Evolutionary conservation across 495 filamentous ascomycete genomes (phyloP).

Genomic region (Xylaria longipes): DNA sequence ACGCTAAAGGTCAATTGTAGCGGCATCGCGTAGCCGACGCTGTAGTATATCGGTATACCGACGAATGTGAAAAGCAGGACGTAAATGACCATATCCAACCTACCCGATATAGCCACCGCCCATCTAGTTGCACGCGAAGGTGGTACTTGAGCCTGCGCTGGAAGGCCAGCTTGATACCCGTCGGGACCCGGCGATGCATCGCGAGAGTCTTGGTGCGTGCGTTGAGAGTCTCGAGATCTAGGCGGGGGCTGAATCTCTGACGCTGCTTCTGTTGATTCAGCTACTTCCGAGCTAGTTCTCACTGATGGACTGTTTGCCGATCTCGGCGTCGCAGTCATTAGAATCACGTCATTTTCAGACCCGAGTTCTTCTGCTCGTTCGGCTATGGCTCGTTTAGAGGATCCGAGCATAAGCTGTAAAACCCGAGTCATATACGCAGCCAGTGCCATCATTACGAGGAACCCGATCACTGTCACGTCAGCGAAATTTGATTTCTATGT

Average conservation of each 20-base stretch:
- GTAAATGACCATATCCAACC: conserved; percentile 53
- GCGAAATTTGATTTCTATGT: not conserved
- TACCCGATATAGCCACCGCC: conserved; percentile 47
- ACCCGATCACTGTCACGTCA: conserved; percentile 53
- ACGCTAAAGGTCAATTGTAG: conserved; percentile 56
- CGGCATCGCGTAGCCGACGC: conserved; percentile 59
- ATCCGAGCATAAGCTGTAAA: conserved; percentile 55
- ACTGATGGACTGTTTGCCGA: conserved; percentile 13
- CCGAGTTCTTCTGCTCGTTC: conserved; percentile 58
- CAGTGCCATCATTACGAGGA: conserved; percentile 50
- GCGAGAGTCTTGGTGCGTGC: not conserved
- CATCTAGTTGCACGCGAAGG: conserved; percentile 53
- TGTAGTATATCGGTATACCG: conserved; percentile 58
- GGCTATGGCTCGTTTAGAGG: conserved; percentile 53
- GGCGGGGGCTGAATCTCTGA: conserved; percentile 27
- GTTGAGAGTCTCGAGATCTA: conserved; percentile 25
- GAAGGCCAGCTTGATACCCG: conserved; percentile 18
- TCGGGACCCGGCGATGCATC: not conserved
- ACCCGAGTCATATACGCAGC: conserved; percentile 58
- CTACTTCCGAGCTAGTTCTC: conserved; percentile 14
- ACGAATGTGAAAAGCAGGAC: conserved; percentile 50
- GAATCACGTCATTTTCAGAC: conserved; percentile 48
- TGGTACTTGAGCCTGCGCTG: conserved; percentile 44
- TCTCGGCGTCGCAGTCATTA: conserved; percentile 35
- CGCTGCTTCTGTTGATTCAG: not conserved